Conservation (phyloP, 495 filamentous ascomycete genomes). For the Trichoderma erinaceum region DNA sequence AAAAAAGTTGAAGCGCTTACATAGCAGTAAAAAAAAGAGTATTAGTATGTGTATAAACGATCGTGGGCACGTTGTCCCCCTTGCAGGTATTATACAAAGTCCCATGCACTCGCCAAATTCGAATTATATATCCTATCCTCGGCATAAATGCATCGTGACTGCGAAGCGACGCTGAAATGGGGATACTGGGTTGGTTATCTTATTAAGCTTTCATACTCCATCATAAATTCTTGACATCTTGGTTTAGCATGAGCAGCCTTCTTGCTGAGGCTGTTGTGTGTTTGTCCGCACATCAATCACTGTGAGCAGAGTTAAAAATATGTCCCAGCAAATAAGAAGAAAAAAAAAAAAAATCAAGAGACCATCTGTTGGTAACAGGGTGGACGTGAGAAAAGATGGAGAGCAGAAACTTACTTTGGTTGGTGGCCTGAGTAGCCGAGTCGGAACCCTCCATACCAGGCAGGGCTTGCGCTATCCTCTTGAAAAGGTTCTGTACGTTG, state of each 20-base stretch:
- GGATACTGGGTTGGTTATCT: slow-evolving; percentile 10
- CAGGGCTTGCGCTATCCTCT: slow-evolving; percentile 92
- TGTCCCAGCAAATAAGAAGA: not conserved
- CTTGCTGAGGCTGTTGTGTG: slow-evolving; percentile 60
- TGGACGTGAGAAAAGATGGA: not conserved
- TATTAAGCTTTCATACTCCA: not conserved
- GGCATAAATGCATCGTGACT: not conserved
- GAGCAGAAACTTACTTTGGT: slow-evolving; percentile 48
- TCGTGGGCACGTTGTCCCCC: slow-evolving; percentile 10
- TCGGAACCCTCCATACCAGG: slow-evolving; percentile 93
- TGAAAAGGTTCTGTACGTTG: slow-evolving; percentile 95
- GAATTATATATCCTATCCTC: not conserved
- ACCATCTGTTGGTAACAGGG: not conserved
- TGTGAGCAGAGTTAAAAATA: slow-evolving; percentile 15
- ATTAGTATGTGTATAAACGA: slow-evolving; percentile 13
- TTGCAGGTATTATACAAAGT: slow-evolving; percentile 16
- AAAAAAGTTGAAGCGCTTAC: not conserved
- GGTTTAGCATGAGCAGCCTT: slow-evolving; percentile 72
- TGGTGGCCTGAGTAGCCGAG: slow-evolving; percentile 54
- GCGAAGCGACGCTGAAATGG: slow-evolving; percentile 6
- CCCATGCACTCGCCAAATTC: slow-evolving; percentile 12
- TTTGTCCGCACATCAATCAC: slow-evolving; percentile 77
- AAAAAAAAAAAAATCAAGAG: not conserved
- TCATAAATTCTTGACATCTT: slow-evolving; percentile 9
- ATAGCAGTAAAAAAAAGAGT: slow-evolving; percentile 1